Evolutionary conservation across 2,329 filamentous ascomycete genomes (phyloP), one percentile per base, ranked within the genome.

Genomic region (Scytalidium lignicola): DNA sequence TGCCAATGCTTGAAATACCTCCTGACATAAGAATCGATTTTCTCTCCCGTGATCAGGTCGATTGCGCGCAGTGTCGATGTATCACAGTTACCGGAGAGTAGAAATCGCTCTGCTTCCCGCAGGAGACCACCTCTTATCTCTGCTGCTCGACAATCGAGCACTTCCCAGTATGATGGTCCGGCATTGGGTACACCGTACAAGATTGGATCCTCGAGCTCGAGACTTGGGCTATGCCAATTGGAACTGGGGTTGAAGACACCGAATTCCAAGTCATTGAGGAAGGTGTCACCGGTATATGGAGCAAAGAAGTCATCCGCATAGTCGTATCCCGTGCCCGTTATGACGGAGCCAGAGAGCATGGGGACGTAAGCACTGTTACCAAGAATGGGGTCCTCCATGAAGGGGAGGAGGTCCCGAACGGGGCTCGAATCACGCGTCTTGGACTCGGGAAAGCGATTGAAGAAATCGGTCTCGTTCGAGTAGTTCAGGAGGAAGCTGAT

Each of bases 401-500:
- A 37, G 6, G 32, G 32, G 12, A 37, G 32, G 6, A 37, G 10
- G 15, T 37, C 32, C n/a, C 32, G 32, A 8, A 37, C n/a, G 15
- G 32, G 32, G 15, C 32, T 37, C 12, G 32, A 37, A n/a, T 37
- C 32, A 13, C 32, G 21, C 1, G 58, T 61, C 2, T 51, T 53
- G 15, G 55, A 57, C 26, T 62, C 58, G 0, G 61, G 60, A 32
- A 62, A 64, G 37, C 59, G 59, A 15, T 52, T 51, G 28, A 62
- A 56, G 44, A 64, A 64, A n/a, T 64, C 61, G 15, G 46, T 48
- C 15, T 63, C 62, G 10, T 51, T 53, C 1, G 60, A 51, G 15
- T 55, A 58, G 43, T 65, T 65, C 9, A 65, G 56, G 3, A 65
- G 54, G n/a, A 65, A 65, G 8, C 60, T 55, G 45, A 65, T 65